Base-by-base conservation (phyloP, 73 alveolate genomes). In the Loxodes magnus region DNA sequence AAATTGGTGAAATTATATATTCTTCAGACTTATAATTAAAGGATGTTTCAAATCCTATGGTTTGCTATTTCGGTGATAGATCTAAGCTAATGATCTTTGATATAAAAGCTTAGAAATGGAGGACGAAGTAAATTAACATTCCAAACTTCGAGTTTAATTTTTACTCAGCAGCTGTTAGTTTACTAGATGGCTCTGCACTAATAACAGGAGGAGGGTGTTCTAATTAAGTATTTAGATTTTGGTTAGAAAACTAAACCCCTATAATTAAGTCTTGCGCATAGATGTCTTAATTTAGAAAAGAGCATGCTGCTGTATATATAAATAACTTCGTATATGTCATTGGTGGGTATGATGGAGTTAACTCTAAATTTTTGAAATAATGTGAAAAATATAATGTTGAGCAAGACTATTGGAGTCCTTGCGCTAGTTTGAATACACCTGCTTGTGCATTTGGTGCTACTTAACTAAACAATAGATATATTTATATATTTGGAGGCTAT, bases 341-440 rank as follows among this genome's bases (percentile, higher is more conserved):
- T 72, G 95, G 95, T 12, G 95, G 95, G 36, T 82, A 82, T 53
- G 95, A 82, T 67, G 95, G 95, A 10, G 63, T 70, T 16, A 26
- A 64, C 21, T 60, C 59, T 24, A 3, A 39, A 21, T 77, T 82
- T 73, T 74, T 82, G 5, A 59, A 64, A 35, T 53, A 77, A 15
- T 82, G 95, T 41, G 95, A 82, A 51, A 35, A 29, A 21, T 82
- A 56, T 55, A 53, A 61, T 25, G 50, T 58, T 17, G 37, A 55
- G 17, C 20, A 25, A 29, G 80, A 77, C 36, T 70, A 56, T n/a
- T 82, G 95, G 95, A 72, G 56, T 34, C 29, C 49, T 21, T 71
- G 88, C 53, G 71, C 95, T 25, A 67, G 79, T 12, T 56, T 77
- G 88, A 56, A 70, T 33, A 79, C 74, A 35, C 52, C 59, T 10